These are phyloP conservation scores for Corymbia citriodora DNA, from an alignment of 441 rosid genomes.

Conservation along the genomic window DNA sequence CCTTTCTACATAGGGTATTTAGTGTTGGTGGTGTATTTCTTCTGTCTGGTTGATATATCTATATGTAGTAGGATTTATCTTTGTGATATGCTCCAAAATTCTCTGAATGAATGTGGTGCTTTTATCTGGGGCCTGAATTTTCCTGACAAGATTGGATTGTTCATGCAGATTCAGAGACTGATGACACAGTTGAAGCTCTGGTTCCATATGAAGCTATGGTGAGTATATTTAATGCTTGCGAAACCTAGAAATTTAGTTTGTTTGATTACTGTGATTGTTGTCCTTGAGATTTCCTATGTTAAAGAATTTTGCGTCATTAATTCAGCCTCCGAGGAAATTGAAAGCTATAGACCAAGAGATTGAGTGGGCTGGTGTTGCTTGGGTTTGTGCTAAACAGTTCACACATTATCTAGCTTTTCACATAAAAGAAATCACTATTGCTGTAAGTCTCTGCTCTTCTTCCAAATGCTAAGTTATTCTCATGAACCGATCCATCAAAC, in stretches of 20 bases:
- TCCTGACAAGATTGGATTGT: not conserved
- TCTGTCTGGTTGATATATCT: not conserved
- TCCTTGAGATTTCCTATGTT: not conserved
- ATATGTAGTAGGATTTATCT: not conserved
- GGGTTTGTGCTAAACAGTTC: conserved; percentile 31
- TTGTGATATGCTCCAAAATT: not conserved
- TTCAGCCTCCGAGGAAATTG: conserved; percentile 24
- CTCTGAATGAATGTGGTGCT: not conserved
- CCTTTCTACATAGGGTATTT: not conserved
- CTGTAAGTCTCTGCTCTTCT: conserved; percentile 17
- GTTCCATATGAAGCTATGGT: not conserved
- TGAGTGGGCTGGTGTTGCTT: conserved; percentile 28
- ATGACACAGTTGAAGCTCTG: not conserved
- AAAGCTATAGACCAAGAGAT: conserved; percentile 16
- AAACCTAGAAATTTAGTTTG: not conserved
- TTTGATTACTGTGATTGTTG: not conserved
- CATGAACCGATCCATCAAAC: not conserved
- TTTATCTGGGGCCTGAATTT: not conserved
- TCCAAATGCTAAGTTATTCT: not conserved
- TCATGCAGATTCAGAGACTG: not conserved
- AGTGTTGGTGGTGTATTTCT: not conserved
- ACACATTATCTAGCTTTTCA: conserved; percentile 28
- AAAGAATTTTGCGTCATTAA: not conserved
- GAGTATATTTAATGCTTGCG: not conserved
- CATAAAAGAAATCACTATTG: conserved; percentile 12